Evolutionary conservation across 768 basidiomycete genomes (phyloP).

Genomic region (Zangia roseola): DNA sequence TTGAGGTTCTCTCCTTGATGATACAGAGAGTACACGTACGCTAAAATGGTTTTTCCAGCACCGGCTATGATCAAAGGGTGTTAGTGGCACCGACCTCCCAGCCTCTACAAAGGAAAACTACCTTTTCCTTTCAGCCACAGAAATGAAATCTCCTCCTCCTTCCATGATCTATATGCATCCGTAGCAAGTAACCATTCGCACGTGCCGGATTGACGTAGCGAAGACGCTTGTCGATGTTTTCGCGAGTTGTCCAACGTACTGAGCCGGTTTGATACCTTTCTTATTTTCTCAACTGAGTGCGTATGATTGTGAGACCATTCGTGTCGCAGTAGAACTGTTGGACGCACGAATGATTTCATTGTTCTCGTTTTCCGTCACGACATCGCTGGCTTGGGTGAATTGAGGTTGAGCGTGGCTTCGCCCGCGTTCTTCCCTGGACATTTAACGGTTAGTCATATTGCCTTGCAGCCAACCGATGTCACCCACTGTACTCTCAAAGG

Average conservation of each 20-base stretch:
- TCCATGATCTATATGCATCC: constrained; percentile 6
- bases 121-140: constrained; percentile 21
- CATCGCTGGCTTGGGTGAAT: background rate
- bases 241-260: background rate
- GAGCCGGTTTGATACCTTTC: background rate
- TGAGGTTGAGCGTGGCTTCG: background rate
- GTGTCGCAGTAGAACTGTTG: accelerated
- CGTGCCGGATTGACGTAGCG: constrained; percentile 5
- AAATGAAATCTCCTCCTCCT: background rate
- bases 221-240: constrained; percentile 1
- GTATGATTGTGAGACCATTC: background rate
- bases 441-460: no score
- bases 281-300: background rate
- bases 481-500: no score
- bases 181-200: constrained; percentile 13
- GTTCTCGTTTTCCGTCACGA: background rate
- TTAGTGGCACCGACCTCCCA: no score
- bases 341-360: constrained; percentile 5
- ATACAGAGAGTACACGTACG: background rate
- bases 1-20: background rate
- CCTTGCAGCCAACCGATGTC: no score
- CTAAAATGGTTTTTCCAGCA: constrained; percentile 1
- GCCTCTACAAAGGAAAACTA: no score
- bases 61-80: constrained; percentile 1
- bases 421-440: no score